Conservation (phyloP, 305 asterid genomes). For the Solanum hybrid region DNA sequence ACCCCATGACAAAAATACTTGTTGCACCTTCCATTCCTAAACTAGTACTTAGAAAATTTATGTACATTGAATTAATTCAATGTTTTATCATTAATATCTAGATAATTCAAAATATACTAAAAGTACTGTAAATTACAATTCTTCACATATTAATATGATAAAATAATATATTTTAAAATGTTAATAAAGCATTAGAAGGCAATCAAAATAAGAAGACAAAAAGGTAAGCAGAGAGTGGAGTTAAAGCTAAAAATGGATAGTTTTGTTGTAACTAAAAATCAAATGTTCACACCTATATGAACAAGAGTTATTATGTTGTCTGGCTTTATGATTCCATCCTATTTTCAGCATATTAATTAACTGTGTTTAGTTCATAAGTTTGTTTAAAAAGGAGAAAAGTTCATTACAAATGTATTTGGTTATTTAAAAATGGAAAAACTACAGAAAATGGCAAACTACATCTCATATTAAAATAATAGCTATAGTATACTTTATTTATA, state of each 20-base stretch:
- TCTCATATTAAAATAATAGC: too few relatives aligned
- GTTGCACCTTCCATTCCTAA: not conserved
- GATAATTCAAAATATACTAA: not conserved
- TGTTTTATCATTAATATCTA: not conserved
- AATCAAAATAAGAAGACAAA: not conserved
- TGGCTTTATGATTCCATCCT: not conserved
- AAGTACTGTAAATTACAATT: not conserved
- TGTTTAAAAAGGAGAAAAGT: not conserved
- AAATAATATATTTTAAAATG: not conserved
- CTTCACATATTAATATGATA: not conserved
- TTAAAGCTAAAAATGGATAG: conserved; percentile 30
- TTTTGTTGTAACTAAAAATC: not conserved
- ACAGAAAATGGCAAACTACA: too few relatives aligned
- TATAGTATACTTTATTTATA: too few relatives aligned
- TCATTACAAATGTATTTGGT: not conserved
- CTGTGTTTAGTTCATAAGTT: not conserved
- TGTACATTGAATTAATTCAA: not conserved
- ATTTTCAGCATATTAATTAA: not conserved
- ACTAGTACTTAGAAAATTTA: not conserved
- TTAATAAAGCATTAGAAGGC: not conserved
- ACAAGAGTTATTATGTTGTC: not conserved
- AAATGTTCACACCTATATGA: not conserved
- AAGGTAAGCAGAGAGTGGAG: conserved; percentile 16
- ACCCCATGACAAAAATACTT: not conserved
- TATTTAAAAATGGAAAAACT: not conserved